Percentiles rank a stretch among this genome's conserved stretches.
These are phyloP conservation scores for Aspergillus glaucus DNA, from an alignment of 2,329 filamentous ascomycete genomes.

Conservation along the genomic window DNA sequence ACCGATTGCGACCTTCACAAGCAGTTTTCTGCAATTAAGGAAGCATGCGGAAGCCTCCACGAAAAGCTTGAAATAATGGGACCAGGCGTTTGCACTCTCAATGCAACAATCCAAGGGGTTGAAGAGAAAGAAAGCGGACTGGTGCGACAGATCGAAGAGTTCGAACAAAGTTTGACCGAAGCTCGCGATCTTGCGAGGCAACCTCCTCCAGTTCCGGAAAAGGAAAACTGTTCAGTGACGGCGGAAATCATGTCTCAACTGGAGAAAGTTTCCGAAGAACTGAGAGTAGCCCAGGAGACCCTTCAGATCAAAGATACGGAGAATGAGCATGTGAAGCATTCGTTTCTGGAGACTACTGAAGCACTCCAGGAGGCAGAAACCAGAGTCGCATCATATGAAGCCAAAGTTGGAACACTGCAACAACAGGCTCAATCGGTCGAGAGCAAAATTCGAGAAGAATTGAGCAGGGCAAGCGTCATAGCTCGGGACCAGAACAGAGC, in stretches of 20 bases:
- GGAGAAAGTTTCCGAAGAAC: slow-evolving; percentile 14
- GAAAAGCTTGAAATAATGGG: slow-evolving; percentile 13
- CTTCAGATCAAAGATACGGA: slow-evolving; percentile 15
- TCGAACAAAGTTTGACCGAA: slow-evolving; percentile 15
- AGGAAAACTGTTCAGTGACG: slow-evolving; percentile 15
- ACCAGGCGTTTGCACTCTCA: slow-evolving; percentile 14
- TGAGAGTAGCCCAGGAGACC: slow-evolving; percentile 10
- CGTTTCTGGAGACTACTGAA: slow-evolving; percentile 13
- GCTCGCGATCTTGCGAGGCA: slow-evolving; percentile 14
- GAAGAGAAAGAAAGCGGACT: slow-evolving; percentile 19
- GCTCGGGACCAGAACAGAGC: slow-evolving; percentile 21
- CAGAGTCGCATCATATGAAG: slow-evolving; percentile 12
- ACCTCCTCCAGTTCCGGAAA: slow-evolving; percentile 14
- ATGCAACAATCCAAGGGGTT: slow-evolving; percentile 15
- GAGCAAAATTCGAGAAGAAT: slow-evolving; percentile 22
- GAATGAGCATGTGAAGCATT: slow-evolving; percentile 11
- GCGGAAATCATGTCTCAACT: slow-evolving; percentile 20
- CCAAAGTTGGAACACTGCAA: slow-evolving; percentile 15
- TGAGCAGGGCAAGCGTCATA: slow-evolving; percentile 24
- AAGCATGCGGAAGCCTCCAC: slow-evolving; percentile 13
- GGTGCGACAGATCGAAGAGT: slow-evolving; percentile 19
- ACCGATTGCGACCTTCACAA: slow-evolving; percentile 12
- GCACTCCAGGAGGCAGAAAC: slow-evolving; percentile 13
- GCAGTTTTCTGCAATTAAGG: slow-evolving; percentile 16
- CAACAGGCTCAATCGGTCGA: slow-evolving; percentile 18